Evolutionary conservation across 2,329 filamentous ascomycete genomes (phyloP), one percentile per base, ranked within the genome.

Genomic region (Cladophialophora chaetospira): DNA sequence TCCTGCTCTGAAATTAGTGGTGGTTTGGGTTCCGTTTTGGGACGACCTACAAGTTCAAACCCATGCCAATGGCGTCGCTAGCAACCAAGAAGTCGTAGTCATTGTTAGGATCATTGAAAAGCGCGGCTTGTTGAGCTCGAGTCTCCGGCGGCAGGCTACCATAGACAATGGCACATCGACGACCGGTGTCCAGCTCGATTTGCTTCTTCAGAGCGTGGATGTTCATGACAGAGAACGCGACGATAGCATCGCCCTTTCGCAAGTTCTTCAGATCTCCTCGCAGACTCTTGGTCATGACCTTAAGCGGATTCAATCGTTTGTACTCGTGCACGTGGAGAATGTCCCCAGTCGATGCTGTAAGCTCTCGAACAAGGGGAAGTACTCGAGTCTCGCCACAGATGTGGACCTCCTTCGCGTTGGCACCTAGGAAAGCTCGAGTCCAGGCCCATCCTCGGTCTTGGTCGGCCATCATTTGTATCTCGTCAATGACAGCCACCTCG

Each of bases 41-140:
- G 42, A 15, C 13, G 11, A 73, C 79, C 73, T 86, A 91, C 71
- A 99, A 75, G 68, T 99, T 99, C 19, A 99, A 77, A 1, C 95
- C 94, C 93, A 99, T 97, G 33, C 94, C 94, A 61, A 99, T 93
- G 44, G 94, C 94, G 73, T 97, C 91, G 66, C 91, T 97, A 6
- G 95, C 94, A 23, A 94, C 92, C 4, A 99, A 79, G 65, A 86
- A 95, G 70, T 99, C 94, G 69, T 97, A 99, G 58, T 97, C 92
- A 70, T 95, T 99, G 69, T 96, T 74, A 0, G 91, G 92, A 62
- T 97, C 89, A 69, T 99, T 99, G 79, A 99, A 99, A 0, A 97
- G 79, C 13, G 85, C 85, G 0, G 94, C 94, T 74, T 99, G 94
- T 69, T 93, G 86, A 2, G 91, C 91, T 60, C 94, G 84, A 36